Evolutionary conservation across 805 yeast species (phyloP).

Genomic region (Millerozyma miso): DNA sequence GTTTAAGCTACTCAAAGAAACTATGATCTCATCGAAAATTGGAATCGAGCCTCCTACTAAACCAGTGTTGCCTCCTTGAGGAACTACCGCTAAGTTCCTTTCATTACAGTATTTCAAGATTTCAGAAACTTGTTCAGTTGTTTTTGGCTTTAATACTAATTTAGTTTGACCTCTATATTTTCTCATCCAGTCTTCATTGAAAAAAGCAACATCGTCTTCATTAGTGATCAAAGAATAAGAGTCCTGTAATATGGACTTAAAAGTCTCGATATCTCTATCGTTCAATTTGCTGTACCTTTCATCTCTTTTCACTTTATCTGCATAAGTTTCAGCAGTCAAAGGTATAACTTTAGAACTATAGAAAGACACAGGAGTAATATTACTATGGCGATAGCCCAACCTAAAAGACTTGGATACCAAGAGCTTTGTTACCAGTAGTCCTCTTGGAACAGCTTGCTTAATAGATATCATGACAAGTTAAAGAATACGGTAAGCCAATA

Average conservation of each 20-base stretch:
- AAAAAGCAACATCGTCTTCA: conserved; percentile 59
- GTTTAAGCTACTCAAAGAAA: conserved; percentile 68
- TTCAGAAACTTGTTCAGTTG: conserved; percentile 69
- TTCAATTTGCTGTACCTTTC: conserved; percentile 48
- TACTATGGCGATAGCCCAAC: not conserved
- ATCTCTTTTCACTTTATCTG: conserved; percentile 49
- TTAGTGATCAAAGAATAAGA: conserved; percentile 49
- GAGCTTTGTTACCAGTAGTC: not conserved
- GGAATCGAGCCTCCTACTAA: conserved; percentile 94
- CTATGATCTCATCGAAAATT: conserved; percentile 81
- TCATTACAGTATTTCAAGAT: conserved; percentile 80
- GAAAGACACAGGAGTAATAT: not conserved
- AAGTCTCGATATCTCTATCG: conserved; percentile 54
- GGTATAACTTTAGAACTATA: conserved; percentile 35
- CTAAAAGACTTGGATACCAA: not conserved
- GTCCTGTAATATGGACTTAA: conserved; percentile 54
- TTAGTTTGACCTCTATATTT: conserved; percentile 86
- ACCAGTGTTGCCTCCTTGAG: conserved; percentile 97
- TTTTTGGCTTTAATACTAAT: conserved; percentile 77
- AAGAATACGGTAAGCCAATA: not conserved
- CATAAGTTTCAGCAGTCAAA: conserved; percentile 70
- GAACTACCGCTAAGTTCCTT: conserved; percentile 75
- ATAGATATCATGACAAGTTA: not conserved
- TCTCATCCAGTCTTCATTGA: conserved; percentile 92
- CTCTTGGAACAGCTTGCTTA: not conserved